Conservation (phyloP, 768 basidiomycete genomes). For the Lenzites betulinus region DNA sequence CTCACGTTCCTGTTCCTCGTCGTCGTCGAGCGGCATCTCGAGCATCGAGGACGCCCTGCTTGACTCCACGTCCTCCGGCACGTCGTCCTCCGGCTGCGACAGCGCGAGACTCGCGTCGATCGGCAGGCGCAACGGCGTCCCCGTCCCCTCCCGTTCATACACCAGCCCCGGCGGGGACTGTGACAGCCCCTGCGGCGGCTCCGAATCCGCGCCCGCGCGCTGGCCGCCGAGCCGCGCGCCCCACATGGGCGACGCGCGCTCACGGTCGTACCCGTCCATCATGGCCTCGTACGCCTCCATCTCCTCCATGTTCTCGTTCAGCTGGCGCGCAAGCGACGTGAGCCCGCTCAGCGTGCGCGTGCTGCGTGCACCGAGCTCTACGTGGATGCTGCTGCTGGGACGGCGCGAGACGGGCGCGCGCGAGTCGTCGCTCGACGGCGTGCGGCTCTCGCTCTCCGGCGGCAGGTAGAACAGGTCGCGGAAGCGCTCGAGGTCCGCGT, state of each 20-base stretch:
- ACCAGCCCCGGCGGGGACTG: constrained; percentile 17
- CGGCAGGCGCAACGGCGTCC: constrained; percentile 32
- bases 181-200: constrained; percentile 27
- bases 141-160: constrained; percentile 14
- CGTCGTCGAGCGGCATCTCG: constrained; percentile 34
- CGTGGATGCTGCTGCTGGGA: constrained; percentile 30
- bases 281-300: constrained; percentile 23
- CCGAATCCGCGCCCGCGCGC: constrained; percentile 14
- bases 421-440: constrained; percentile 7
- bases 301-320: constrained; percentile 40
- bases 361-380: constrained; percentile 32
- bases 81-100: constrained; percentile 29
- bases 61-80: constrained; percentile 41
- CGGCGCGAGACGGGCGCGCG: constrained; percentile 26
- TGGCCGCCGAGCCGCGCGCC: constrained; percentile 25
- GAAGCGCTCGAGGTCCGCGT: constrained; percentile 76
- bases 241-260: constrained; percentile 14
- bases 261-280: constrained; percentile 22
- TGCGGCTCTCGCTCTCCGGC: constrained; percentile 16
- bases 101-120: constrained; percentile 27
- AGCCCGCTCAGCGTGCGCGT: constrained; percentile 40
- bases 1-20: constrained; percentile 44
- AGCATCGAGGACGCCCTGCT: constrained; percentile 37
- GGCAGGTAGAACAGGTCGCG: constrained; percentile 74
- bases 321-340: constrained; percentile 41